phyloP scores from a whole-genome alignment of 1,139 yeast species.

The Yamadazyma membranifaciens region DNA sequence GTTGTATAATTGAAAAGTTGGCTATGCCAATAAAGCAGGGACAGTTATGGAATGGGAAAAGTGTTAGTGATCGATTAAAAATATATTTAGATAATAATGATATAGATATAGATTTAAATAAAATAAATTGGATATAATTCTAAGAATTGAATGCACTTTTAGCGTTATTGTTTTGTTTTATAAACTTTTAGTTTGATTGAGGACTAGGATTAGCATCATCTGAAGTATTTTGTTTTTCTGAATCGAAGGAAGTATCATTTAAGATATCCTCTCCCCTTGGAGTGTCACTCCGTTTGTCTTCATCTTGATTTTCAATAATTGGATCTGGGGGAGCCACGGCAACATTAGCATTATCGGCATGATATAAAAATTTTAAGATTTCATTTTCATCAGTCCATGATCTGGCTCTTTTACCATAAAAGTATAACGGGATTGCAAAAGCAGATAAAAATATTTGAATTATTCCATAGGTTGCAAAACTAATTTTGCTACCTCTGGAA shows the following conservation, averaged over 20 bases:
- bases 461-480: constrained; percentile 54
- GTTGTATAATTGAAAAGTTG: constrained; percentile 70
- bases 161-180: neutral
- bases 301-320: constrained; percentile 1
- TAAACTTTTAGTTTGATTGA: neutral
- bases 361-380: constrained; percentile 33
- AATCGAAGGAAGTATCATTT: constrained; percentile 2
- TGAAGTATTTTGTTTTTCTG: neutral
- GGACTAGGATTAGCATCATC: neutral
- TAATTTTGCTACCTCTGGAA: constrained; percentile 42
- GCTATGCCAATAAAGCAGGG: constrained; percentile 58
- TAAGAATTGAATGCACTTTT: neutral
- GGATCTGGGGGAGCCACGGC: constrained; percentile 12
- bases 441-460: constrained; percentile 50
- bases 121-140: constrained; percentile 3
- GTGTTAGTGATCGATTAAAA: constrained; percentile 25
- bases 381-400: constrained; percentile 50
- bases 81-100: constrained; percentile 18
- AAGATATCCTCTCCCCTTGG: neutral
- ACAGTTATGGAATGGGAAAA: constrained; percentile 55
- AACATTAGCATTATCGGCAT: constrained; percentile 20
- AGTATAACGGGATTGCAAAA: constrained; percentile 51
- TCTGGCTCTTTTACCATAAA: constrained; percentile 53
- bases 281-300: neutral
- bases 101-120: constrained; percentile 2